Conservation (phyloP, 768 basidiomycete genomes). For the Mycena crocata region DNA sequence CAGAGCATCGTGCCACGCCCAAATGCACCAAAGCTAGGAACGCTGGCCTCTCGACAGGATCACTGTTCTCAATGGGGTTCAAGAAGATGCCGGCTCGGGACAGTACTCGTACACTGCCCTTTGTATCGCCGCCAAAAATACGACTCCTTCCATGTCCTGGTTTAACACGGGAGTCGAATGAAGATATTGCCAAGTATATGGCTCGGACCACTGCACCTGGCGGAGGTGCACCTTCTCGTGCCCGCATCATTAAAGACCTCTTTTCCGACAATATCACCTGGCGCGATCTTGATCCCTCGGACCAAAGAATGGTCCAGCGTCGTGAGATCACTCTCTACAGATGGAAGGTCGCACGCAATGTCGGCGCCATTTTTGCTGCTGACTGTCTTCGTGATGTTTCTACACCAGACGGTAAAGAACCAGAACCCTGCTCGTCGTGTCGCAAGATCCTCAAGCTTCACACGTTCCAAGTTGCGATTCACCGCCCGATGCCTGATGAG, state of each 20-base stretch:
- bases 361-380: conserved; percentile 26
- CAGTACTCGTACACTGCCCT: not conserved
- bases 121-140: not conserved
- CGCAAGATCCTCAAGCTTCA: conserved; percentile 8
- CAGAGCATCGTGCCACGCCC: conserved; percentile 24
- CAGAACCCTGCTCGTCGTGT: conserved; percentile 22
- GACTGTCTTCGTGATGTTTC: conserved; percentile 11
- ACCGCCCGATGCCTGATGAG: conserved; percentile 24
- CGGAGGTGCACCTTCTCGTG: conserved; percentile 31
- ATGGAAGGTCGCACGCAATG: conserved; percentile 14
- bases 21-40: conserved; percentile 20
- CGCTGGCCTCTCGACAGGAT: not conserved
- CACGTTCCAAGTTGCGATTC: conserved; percentile 27
- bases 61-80: conserved; percentile 1
- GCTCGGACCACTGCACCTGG: conserved; percentile 2
- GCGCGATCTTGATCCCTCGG: not conserved
- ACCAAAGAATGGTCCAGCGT: conserved; percentile 14
- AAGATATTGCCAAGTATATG: conserved; percentile 16
- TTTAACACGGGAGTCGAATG: conserved; percentile 15
- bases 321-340: conserved; percentile 3
- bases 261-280: not conserved
- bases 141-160: conserved; percentile 30
- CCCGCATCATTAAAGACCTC: not conserved
- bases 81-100: not conserved
- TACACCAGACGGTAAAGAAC: not conserved